Evolutionary conservation across 176 grass and related monocot species (phyloP), one percentile per base, ranked within the genome.

Genomic region (Raddia guianensis): DNA sequence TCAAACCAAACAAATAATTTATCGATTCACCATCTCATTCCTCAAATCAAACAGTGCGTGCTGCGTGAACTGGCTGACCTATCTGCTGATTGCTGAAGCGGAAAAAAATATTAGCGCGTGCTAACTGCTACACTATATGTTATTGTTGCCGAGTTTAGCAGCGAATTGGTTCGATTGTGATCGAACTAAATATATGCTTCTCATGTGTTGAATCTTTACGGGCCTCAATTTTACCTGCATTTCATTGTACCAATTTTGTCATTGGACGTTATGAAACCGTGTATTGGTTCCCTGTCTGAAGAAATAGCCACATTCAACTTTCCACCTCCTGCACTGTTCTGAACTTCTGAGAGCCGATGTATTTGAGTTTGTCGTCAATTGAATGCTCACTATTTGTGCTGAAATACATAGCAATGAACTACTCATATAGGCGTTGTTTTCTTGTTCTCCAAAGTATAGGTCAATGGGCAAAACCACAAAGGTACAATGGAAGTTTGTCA

Each of bases 371-470:
- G 20, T 72, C 18, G 0, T 51, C 47, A 3, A 56, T 20, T 71
- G 16, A 27, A 27, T 7, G 32, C 66, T 57, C 37, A n/a, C 32
- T 37, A 67, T 53, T 55, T 63, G 56, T 53, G 15, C 6, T 68
- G 75, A 40, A 79, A 79, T 46, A 79, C 55, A 67, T 11, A 66
- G 4, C 9, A 65, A 51, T 37, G 12, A 34, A 42, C 63, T 66
- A 16, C 13, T n/a, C 16, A n/a, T 50, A n/a, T 27, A 78, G 52
- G 32, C 61, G 52, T 78, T 53, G 10, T 14, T 46, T 34, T 78
- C 47, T 40, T 78, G 19, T 66, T 66, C 61, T 66, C 48, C 63
- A 79, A 68, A 12, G 21, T 78, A 40, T 19, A 51, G 60, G 8
- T 65, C 34, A 45, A 18, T 5, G 8, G 37, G 7, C 18, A 32